These are phyloP conservation scores for Boletus reticuloceps DNA, from an alignment of 768 basidiomycete genomes.

Conservation along the genomic window DNA sequence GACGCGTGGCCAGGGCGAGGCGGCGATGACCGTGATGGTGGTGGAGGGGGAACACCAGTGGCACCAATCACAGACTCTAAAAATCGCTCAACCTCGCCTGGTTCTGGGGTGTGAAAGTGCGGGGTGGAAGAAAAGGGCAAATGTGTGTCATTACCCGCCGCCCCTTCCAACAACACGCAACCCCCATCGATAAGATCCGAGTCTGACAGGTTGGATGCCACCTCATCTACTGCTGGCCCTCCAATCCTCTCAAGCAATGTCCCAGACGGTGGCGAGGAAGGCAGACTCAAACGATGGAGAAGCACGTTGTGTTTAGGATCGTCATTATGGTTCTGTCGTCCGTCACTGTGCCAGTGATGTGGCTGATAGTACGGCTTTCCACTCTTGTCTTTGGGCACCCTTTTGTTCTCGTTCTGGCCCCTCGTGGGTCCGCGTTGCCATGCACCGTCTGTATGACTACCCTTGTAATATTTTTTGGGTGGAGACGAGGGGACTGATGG, in stretches of 20 bases:
- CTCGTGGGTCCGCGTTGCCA: slow-evolving; percentile 2
- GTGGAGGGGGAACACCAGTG: not conserved
- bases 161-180: not conserved
- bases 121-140: slow-evolving; percentile 4
- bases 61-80: slow-evolving; percentile 23
- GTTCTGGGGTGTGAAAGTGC: slow-evolving; percentile 18
- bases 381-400: slow-evolving; percentile 4
- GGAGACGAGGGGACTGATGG: not conserved
- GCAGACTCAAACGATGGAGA: slow-evolving; percentile 16
- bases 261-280: slow-evolving; percentile 4
- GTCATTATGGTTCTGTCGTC: not conserved
- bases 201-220: not conserved
- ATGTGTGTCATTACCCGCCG: not conserved
- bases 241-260: slow-evolving; percentile 24
- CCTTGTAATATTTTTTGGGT: slow-evolving; percentile 1
- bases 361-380: not conserved
- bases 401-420: not conserved
- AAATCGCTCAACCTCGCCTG: slow-evolving; percentile 25
- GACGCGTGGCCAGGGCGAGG: not conserved
- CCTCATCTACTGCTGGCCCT: slow-evolving; percentile 2
- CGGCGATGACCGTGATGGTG: not conserved
- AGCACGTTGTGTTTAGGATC: slow-evolving; percentile 2
- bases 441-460: not conserved
- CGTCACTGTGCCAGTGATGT: not conserved
- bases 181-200: slow-evolving; percentile 10